Evolutionary conservation across 1,284 basidiomycete species (phyloP), one percentile per base, ranked within the genome.

Genomic region (Cryptococcus amylolentus): DNA sequence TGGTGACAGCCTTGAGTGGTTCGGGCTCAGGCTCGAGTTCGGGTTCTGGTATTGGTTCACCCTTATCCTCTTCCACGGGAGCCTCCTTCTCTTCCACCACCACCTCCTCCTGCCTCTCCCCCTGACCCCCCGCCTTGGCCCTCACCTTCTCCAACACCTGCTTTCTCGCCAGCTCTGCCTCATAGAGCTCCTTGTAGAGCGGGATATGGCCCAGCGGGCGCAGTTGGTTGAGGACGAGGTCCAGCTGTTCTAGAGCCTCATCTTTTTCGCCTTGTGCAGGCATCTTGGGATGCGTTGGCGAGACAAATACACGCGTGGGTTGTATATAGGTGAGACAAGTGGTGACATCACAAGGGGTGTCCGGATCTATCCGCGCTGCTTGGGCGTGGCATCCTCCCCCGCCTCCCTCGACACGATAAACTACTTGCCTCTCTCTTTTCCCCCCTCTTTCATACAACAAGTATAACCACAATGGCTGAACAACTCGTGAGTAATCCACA

Each of bases 391-490:
- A 35, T 1, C 31, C 31, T 35, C 31, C 31, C 31, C 23, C n/a
- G n/a, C n/a, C n/a, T n/a, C n/a, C n/a, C 5, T 35, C 31, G 31
- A 35, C 31, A 35, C 31, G 31, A 35, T 35, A 35, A 35, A 6
- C 6, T 35, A 8, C 3, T 8, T 38, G 9, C 47, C 12, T 45
- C 1, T n/a, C 13, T 42, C 35, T 42, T 7, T 31, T 20, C 6
- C 14, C 4, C 6, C 16, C 20, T 14, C 28, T 35, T 13, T 53
- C 40, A 39, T 41, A 38, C 28, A 51, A 28, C 26, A 52, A n/a
- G n/a, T 48, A 56, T 35, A 50, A 28, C 16, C 13, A 67, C 50
- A 53, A 87, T 87, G 85, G 85, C 85, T 63, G 85, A 87, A 76
- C 84, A 86, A 77, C 73, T 87, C 68, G 86, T 87, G 69, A 75